These are phyloP conservation scores for Ophiostoma triangulosporum DNA, from an alignment of 2,329 filamentous ascomycete species.

Conservation along the genomic window DNA sequence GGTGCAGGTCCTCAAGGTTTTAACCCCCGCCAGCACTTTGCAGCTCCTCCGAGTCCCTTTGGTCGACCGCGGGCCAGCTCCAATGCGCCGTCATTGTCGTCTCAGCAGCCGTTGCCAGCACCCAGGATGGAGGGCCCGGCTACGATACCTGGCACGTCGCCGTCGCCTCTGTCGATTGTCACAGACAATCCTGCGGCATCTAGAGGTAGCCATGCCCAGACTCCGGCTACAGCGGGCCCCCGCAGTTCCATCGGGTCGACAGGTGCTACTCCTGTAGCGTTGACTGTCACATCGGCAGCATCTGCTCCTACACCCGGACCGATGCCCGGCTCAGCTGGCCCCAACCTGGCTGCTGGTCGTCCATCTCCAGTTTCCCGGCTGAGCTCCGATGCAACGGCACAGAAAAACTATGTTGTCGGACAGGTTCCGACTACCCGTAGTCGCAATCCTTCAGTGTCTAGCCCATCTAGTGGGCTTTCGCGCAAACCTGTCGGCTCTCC, in stretches of 20 bases:
- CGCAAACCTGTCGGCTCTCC: conserved; percentile 8
- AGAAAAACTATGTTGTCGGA: not conserved
- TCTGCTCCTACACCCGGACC: not conserved
- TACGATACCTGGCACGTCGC: not conserved
- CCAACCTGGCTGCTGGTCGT: not conserved
- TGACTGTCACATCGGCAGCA: not conserved
- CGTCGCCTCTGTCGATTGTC: conserved; percentile 7
- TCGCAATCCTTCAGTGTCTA: conserved; percentile 6
- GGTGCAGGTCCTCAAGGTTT: not conserved
- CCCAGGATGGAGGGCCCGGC: no score
- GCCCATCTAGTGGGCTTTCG: not conserved
- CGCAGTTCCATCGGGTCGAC: not conserved
- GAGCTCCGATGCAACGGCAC: not conserved
- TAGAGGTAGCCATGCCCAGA: not conserved
- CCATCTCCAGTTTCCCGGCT: not conserved
- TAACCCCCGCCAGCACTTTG: not conserved
- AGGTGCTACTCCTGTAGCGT: not conserved
- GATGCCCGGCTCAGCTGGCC: not conserved
- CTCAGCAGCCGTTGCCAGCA: not conserved
- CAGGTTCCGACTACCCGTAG: conserved; percentile 5
- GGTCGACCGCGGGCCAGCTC: conserved; percentile 5
- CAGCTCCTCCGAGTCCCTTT: not conserved
- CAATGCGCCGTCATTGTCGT: conserved; percentile 1
- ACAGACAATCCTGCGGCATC: not conserved
- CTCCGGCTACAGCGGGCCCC: not conserved